Conservation (phyloP, 345 rosid genomes). For the Moricandia moricandioides region DNA sequence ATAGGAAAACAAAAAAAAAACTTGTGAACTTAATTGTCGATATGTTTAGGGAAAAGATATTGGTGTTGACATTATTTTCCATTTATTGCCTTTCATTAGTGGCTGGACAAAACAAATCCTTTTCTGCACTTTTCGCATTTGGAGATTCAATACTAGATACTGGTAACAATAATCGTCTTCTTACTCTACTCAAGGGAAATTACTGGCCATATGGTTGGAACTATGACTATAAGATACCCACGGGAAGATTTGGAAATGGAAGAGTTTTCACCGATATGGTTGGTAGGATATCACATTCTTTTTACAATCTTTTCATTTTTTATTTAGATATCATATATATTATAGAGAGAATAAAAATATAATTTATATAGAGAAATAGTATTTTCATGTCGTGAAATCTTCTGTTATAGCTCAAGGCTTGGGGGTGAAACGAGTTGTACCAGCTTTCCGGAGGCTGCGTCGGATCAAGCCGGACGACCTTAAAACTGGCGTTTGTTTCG, state of each 20-base stretch:
- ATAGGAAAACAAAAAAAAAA: neutral
- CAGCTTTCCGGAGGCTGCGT: constrained; percentile 24
- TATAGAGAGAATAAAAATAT: neutral
- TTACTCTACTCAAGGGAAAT: constrained; percentile 47
- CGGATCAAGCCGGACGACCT: constrained; percentile 19
- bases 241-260: constrained; percentile 68
- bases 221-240: constrained; percentile 37
- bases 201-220: constrained; percentile 60
- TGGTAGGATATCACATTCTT: constrained; percentile 35
- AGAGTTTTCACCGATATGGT: constrained; percentile 53
- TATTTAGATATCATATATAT: neutral
- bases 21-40: constrained; percentile 3
- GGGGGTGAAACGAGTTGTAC: constrained; percentile 15
- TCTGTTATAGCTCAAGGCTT: constrained; percentile 26
- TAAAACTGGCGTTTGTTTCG: constrained; percentile 39
- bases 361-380: neutral
- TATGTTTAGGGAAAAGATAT: constrained; percentile 5
- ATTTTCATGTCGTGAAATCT: neutral
- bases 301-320: neutral
- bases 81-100: constrained; percentile 12
- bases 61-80: constrained; percentile 19
- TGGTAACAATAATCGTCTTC: constrained; percentile 59
- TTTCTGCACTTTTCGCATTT: constrained; percentile 50
- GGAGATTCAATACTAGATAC: constrained; percentile 72
- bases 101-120: constrained; percentile 3